phyloP scores from a whole-genome alignment of 2,329 filamentous ascomycete genomes.

The Colletotrichum sp. region DNA sequence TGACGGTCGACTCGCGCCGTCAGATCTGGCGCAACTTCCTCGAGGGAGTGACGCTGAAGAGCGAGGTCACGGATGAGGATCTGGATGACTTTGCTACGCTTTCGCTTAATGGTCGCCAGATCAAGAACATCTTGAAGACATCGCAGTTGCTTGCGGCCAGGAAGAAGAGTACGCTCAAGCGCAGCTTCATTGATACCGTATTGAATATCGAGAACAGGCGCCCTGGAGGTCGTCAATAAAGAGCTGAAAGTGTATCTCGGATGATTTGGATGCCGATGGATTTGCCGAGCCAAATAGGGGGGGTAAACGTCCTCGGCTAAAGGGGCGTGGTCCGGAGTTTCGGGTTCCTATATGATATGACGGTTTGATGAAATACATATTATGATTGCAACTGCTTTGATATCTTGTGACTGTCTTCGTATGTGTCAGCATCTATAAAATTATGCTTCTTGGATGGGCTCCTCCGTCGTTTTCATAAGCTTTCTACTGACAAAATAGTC shows the following conservation, averaged over 20 bases:
- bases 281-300: not conserved
- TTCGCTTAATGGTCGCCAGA: constrained; percentile 52
- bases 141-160: constrained; percentile 51
- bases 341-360: not conserved
- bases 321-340: not conserved
- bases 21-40: constrained; percentile 47
- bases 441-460: too few relatives aligned
- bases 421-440: too few relatives aligned
- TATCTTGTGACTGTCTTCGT: fast-evolving
- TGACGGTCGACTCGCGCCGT: constrained; percentile 39
- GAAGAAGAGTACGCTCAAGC: constrained; percentile 26
- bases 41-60: constrained; percentile 30
- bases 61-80: constrained; percentile 28
- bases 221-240: not conserved
- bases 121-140: constrained; percentile 51
- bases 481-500: too few relatives aligned
- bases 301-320: not conserved
- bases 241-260: not conserved
- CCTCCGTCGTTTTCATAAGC: too few relatives aligned
- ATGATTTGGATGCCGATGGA: not conserved
- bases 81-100: constrained; percentile 40
- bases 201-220: constrained; percentile 17
- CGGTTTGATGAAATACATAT: not conserved
- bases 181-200: constrained; percentile 16
- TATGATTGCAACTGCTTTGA: too few relatives aligned